Base-by-base conservation (phyloP, 306 rosid genomes). In the Cucurbita pepo region DNA sequence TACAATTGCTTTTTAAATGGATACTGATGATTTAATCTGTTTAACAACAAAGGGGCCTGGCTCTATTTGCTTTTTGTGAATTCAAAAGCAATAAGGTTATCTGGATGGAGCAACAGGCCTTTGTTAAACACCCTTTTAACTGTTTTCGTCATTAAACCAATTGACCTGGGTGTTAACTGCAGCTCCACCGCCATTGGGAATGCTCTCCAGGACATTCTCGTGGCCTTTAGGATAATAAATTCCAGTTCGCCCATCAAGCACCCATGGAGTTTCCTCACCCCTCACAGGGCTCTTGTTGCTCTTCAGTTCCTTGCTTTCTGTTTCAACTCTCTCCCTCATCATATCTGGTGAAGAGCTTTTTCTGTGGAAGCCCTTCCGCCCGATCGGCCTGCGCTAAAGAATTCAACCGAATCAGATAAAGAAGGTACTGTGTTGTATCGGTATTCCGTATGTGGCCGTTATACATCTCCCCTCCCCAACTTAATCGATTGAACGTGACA, bases 211-310 rank as follows among this genome's bases (percentile, higher is more conserved):
- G n/a, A 71, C 56, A 63, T 76, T 82, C 75, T 78, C 78, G 54
- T 82, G 78, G 2, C 82, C 82, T 66, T 78, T 72, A 1, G 82
- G 85, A 25, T 54, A 72, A 66, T 72, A 78, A 41, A 82, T 79
- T 45, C 85, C 77, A 7, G 76, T 82, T 67, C 22, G 61, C 8
- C 60, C 61, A 16, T 76, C 76, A 6, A 82, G 85, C 36, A 75
- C 44, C 85, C 82, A 78, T 13, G 69, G 18, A 48, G 69, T 58
- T 21, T 18, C 16, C 6, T 57, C 65, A 4, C 25, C 64, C 47
- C 10, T 66, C 13, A 19, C 44, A 59, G 52, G 11, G 54, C 61
- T 60, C 74, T 22, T 71, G 13, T 64, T 54, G 6, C 76, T 64
- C 76, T 56, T 74, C 56, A 10, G 14, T 34, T 71, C 80, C 58